Conservation (phyloP, 345 rosid genomes). For the Rubroshorea leprosula region DNA sequence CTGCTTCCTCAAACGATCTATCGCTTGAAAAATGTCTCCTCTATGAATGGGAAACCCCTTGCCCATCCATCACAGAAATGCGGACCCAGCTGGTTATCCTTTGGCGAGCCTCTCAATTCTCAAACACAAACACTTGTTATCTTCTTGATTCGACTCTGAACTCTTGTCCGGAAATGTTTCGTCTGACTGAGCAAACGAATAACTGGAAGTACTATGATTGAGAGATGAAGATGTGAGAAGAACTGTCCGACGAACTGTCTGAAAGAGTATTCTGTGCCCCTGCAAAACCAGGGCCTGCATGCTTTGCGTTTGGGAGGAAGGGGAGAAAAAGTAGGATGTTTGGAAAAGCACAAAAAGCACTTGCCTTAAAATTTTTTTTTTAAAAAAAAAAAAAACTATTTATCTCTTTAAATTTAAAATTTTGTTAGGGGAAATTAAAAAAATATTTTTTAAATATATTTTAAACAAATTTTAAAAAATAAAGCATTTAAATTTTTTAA, state of each 20-base stretch:
- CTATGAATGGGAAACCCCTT: conserved; percentile 59
- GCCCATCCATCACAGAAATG: conserved; percentile 68
- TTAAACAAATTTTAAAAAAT: too few relatives aligned
- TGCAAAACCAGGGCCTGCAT: conserved; percentile 28
- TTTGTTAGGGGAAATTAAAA: too few relatives aligned
- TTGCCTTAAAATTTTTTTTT: too few relatives aligned
- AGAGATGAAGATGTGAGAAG: conserved; percentile 7
- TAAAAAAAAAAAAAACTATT: too few relatives aligned
- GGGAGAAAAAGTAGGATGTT: not conserved
- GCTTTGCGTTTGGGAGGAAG: not conserved
- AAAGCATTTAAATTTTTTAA: too few relatives aligned
- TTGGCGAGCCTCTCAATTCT: conserved; percentile 68
- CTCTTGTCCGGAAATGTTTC: conserved; percentile 7
- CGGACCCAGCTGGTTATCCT: conserved; percentile 55
- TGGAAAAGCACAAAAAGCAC: not conserved
- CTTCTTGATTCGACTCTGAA: conserved; percentile 20
- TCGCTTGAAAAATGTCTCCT: conserved; percentile 56
- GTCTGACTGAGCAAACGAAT: conserved; percentile 16
- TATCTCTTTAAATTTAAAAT: too few relatives aligned
- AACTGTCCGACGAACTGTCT: conserved; percentile 52
- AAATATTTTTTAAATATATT: too few relatives aligned
- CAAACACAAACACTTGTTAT: conserved; percentile 50
- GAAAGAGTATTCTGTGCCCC: conserved; percentile 31
- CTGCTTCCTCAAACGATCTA: conserved; percentile 67
- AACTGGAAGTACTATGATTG: conserved; percentile 8